phyloP scores from a whole-genome alignment of 2,329 filamentous ascomycete species.

The Berkeleyomyces basicola region DNA sequence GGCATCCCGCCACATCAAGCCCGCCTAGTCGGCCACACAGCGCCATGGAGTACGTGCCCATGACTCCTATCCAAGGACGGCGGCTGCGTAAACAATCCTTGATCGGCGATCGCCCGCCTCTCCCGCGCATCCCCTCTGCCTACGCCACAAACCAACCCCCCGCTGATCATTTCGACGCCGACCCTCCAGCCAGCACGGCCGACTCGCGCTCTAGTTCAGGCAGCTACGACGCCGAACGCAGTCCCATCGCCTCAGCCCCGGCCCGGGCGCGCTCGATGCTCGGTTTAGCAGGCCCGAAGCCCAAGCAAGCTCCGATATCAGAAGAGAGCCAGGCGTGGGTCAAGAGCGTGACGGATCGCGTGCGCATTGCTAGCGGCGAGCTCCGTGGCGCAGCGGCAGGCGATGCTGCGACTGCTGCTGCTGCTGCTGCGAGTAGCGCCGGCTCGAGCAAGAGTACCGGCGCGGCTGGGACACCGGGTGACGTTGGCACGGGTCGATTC shows the following conservation, averaged over 20 bases:
- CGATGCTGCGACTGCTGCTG: neutral
- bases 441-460: too few relatives aligned
- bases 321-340: slow-evolving; percentile 67
- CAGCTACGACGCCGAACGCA: slow-evolving; percentile 33
- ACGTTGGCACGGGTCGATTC: slow-evolving; percentile 27
- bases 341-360: slow-evolving; percentile 66
- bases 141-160: slow-evolving; percentile 25
- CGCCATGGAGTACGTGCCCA: slow-evolving; percentile 19
- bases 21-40: slow-evolving; percentile 27
- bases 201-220: slow-evolving; percentile 36
- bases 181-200: slow-evolving; percentile 21
- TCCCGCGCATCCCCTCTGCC: slow-evolving; percentile 20
- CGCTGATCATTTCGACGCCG: slow-evolving; percentile 17
- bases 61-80: slow-evolving; percentile 35
- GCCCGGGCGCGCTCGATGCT: slow-evolving; percentile 28
- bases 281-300: slow-evolving; percentile 54
- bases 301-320: slow-evolving; percentile 48
- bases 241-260: slow-evolving; percentile 15
- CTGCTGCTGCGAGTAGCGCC: neutral
- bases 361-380: slow-evolving; percentile 51
- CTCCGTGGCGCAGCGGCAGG: slow-evolving; percentile 28
- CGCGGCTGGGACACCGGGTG: neutral
- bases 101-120: slow-evolving; percentile 10
- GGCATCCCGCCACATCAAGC: slow-evolving; percentile 21
- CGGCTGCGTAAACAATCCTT: slow-evolving; percentile 35